Percentiles rank a stretch among this genome's conserved stretches.
Conservation (phyloP, 257 asterid genomes). For the Cinchona pubescens region DNA sequence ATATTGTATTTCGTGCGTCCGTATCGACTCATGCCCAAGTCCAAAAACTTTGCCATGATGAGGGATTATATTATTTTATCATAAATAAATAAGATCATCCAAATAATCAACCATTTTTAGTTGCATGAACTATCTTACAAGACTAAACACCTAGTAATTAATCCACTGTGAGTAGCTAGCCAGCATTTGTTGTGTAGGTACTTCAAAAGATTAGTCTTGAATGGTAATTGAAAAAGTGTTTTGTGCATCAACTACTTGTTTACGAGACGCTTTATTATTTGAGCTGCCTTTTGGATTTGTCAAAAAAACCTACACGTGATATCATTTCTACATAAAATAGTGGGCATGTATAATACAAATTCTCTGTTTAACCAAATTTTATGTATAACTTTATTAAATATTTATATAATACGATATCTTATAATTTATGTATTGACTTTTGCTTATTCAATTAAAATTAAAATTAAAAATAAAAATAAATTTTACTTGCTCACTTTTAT, state of each 20-base stretch:
- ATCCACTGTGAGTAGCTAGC: no score
- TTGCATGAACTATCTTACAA: background rate
- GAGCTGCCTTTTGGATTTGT: background rate
- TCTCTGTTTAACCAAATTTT: conserved; percentile 15
- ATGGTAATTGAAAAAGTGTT: background rate
- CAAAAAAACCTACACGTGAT: conserved; percentile 46
- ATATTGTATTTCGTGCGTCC: background rate
- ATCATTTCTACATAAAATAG: conserved; percentile 33
- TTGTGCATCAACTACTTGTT: background rate
- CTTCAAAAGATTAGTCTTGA: background rate
- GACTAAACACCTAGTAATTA: background rate
- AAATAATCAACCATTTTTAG: background rate
- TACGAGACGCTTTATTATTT: background rate
- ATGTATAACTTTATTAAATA: background rate
- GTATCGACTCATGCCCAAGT: conserved; percentile 16
- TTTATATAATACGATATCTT: no score
- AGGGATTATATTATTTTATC: background rate
- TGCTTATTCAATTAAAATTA: no score
- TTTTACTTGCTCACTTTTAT: no score
- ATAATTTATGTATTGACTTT: no score
- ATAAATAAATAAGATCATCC: background rate
- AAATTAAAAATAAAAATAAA: no score
- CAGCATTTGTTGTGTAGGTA: background rate
- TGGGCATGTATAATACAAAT: background rate
- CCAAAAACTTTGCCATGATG: conserved; percentile 14